phyloP scores from a whole-genome alignment of 1,284 basidiomycete genomes.

The Ustilago tritici region DNA sequence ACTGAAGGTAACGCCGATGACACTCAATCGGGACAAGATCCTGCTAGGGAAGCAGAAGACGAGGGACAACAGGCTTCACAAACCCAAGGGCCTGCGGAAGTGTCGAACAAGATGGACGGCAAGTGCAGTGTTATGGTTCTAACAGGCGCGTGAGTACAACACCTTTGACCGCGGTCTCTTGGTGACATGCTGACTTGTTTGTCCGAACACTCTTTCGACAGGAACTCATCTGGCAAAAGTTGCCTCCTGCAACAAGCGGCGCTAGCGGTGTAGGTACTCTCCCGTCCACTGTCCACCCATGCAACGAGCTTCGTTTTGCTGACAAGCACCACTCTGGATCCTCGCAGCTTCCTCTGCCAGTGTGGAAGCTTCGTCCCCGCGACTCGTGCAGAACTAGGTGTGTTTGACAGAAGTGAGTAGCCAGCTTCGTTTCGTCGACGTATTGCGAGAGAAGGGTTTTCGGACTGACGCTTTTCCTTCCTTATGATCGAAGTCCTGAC shows the following conservation, averaged over 20 bases:
- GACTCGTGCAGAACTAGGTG: conserved; percentile 36
- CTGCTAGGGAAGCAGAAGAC: background rate
- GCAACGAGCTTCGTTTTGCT: background rate
- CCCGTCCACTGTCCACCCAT: background rate
- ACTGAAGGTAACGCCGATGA: background rate
- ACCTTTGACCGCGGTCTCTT: background rate
- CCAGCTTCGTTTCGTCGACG: background rate
- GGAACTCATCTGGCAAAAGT: conserved; percentile 55
- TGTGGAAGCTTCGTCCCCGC: conserved; percentile 51
- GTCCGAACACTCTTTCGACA: conserved; percentile 2
- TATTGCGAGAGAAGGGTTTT: background rate
- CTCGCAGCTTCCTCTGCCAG: conserved; percentile 29
- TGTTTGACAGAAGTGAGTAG: conserved; percentile 47
- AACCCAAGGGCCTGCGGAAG: background rate
- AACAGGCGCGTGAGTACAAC: conserved; percentile 47
- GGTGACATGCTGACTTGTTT: background rate
- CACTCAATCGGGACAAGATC: too few relatives aligned
- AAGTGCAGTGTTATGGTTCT: conserved; percentile 44
- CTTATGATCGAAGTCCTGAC: conserved; percentile 28
- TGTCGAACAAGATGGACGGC: background rate
- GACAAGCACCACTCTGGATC: background rate
- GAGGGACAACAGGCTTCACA: background rate
- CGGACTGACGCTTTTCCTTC: background rate
- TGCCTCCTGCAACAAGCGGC: conserved; percentile 49
- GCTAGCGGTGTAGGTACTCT: conserved; percentile 28